Evolutionary conservation across 2,329 filamentous ascomycete genomes (phyloP).

Genomic region (Rosellinia necatrix): DNA sequence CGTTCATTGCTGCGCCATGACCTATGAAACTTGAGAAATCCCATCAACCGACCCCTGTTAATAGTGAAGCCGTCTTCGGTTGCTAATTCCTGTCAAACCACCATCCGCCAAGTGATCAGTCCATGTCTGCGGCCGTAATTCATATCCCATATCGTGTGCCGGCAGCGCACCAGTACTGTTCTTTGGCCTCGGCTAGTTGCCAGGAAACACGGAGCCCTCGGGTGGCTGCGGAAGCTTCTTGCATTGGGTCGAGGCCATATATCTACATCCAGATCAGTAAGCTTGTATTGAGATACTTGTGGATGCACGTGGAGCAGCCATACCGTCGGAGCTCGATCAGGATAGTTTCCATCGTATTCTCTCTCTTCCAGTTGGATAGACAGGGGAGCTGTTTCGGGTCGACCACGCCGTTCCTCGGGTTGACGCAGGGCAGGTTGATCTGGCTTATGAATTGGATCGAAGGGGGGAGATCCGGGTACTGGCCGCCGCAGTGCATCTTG

Average conservation of each 20-base stretch:
- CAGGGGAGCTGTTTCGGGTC: slow-evolving; percentile 84
- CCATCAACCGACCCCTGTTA: background rate
- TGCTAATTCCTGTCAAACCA: background rate
- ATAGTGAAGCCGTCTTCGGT: background rate
- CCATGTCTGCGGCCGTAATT: slow-evolving; percentile 10
- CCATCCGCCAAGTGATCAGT: background rate
- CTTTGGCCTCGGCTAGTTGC: slow-evolving; percentile 12
- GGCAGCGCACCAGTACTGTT: background rate
- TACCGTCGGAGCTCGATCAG: slow-evolving; percentile 83
- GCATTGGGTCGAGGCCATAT: slow-evolving; percentile 88
- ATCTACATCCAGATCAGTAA: slow-evolving; percentile 56
- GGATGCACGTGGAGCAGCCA: slow-evolving; percentile 37
- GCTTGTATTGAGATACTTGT: background rate
- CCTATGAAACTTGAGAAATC: background rate
- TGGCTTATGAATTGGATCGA: slow-evolving; percentile 90
- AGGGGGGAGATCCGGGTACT: slow-evolving; percentile 89
- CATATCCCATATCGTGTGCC: slow-evolving; percentile 18
- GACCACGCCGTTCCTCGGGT: slow-evolving; percentile 78
- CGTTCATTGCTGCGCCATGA: slow-evolving; percentile 3
- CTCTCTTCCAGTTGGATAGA: slow-evolving; percentile 85
- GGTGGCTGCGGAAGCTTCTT: slow-evolving; percentile 95
- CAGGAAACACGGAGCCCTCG: slow-evolving; percentile 67
- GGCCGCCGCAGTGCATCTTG: slow-evolving; percentile 89
- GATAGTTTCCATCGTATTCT: slow-evolving; percentile 94
- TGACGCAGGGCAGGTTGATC: slow-evolving; percentile 96